These are phyloP conservation scores for Skeletonema potamos DNA, from an alignment of 108 stramenopile species.

Conservation along the genomic window DNA sequence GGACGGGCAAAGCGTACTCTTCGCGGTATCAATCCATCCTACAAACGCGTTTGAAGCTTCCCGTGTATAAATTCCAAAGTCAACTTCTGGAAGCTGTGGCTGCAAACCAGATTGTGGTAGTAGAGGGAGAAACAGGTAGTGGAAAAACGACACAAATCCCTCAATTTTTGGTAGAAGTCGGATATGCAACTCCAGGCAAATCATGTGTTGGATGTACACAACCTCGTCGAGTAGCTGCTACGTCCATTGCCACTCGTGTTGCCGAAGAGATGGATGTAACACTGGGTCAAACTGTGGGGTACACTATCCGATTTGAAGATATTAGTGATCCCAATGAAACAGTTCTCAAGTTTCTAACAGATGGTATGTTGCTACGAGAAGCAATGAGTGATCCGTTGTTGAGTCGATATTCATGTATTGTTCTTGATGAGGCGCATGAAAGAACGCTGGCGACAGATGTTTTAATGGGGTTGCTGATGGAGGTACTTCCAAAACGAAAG, in stretches of 20 bases:
- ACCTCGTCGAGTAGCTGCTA: conserved; percentile 98
- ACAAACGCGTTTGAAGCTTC: conserved; percentile 85
- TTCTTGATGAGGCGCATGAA: conserved; percentile 99
- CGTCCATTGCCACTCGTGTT: conserved; percentile 95
- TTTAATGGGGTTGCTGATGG: conserved; percentile 98
- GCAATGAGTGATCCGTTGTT: conserved; percentile 98
- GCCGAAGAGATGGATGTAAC: conserved; percentile 99
- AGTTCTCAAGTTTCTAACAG: conserved; percentile 93
- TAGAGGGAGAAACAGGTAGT: conserved; percentile 97
- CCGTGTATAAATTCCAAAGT: conserved; percentile 95
- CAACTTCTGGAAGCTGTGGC: conserved; percentile 83
- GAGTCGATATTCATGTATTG: conserved; percentile 88
- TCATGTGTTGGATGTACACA: conserved; percentile 96
- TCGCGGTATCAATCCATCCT: conserved; percentile 63
- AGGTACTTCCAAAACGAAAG: conserved; percentile 83
- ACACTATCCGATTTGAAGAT: conserved; percentile 99
- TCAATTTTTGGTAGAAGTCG: conserved; percentile 92
- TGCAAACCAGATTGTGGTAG: conserved; percentile 92
- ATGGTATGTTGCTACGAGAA: conserved; percentile 93
- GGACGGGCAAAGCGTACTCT: conserved; percentile 81
- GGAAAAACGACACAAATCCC: conserved; percentile 98
- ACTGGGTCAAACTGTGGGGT: conserved; percentile 95
- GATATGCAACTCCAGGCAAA: conserved; percentile 64
- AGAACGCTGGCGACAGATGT: conserved; percentile 98
- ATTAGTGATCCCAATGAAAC: conserved; percentile 70